Conservation (phyloP, 129 eudicot genomes). For the Deinandra increscens region DNA sequence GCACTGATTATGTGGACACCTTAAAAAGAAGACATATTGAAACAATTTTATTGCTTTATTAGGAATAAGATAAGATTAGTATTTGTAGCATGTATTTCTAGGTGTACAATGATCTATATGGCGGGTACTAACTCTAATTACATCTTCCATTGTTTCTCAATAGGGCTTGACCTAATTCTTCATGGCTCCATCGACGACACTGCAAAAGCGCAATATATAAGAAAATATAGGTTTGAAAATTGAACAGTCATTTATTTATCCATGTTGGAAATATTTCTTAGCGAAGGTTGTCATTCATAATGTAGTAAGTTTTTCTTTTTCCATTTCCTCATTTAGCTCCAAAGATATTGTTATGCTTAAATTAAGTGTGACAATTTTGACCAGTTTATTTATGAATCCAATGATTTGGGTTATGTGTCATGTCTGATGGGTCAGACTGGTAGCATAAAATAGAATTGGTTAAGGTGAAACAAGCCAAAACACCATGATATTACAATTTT, state of each 20-base stretch:
- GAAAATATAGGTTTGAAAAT: background rate
- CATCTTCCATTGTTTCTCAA: background rate
- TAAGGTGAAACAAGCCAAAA: background rate
- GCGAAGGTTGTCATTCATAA: background rate
- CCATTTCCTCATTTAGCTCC: background rate
- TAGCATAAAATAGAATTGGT: background rate
- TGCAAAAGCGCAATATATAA: slow-evolving; percentile 14
- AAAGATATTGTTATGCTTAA: slow-evolving; percentile 5
- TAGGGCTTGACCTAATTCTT: slow-evolving; percentile 25
- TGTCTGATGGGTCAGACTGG: background rate
- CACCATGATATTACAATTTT: background rate
- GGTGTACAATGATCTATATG: background rate
- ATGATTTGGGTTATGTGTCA: background rate
- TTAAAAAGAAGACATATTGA: too few species aligned
- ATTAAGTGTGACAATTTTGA: background rate
- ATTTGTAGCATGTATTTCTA: background rate
- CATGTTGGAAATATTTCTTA: slow-evolving; percentile 1
- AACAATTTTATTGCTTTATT: too few species aligned
- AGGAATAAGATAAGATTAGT: background rate
- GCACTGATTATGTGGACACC: too few species aligned
- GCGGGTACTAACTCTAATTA: background rate
- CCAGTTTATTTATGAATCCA: background rate
- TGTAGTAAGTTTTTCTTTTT: slow-evolving; percentile 51
- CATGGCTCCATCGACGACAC: background rate
- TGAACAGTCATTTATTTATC: background rate